phyloP scores from a whole-genome alignment of 495 filamentous ascomycete genomes.

The Hyaloscypha bicolor region DNA sequence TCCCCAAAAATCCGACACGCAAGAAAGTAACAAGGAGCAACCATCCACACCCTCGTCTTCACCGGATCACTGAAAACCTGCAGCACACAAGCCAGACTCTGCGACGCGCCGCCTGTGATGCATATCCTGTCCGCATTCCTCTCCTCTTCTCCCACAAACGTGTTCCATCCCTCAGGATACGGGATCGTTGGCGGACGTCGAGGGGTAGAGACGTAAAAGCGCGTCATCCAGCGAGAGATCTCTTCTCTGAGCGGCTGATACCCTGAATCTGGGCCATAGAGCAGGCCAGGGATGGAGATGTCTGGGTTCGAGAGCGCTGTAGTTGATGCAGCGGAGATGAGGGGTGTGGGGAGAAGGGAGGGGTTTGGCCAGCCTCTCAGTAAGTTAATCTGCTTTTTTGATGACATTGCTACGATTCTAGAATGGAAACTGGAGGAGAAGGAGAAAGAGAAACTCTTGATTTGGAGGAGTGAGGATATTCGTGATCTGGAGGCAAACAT shows the following conservation, averaged over 20 bases:
- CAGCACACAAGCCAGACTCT: slow-evolving; percentile 73
- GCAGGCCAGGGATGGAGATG: slow-evolving; percentile 59
- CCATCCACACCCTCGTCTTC: slow-evolving; percentile 79
- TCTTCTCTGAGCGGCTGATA: slow-evolving; percentile 64
- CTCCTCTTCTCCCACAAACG: slow-evolving; percentile 26
- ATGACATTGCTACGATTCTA: too few species aligned
- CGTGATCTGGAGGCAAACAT: background rate
- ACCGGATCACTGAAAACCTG: slow-evolving; percentile 75
- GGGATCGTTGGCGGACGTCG: background rate
- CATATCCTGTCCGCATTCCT: slow-evolving; percentile 60
- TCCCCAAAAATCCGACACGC: slow-evolving; percentile 81
- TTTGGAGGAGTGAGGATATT: too few species aligned
- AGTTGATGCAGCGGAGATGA: slow-evolving; percentile 57
- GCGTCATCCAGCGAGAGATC: slow-evolving; percentile 69
- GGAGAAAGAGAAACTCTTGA: background rate
- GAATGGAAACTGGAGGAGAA: background rate
- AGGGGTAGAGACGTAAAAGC: slow-evolving; percentile 53
- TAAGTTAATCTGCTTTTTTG: slow-evolving; percentile 57
- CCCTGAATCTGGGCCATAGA: slow-evolving; percentile 80
- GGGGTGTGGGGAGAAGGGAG: slow-evolving; percentile 63
- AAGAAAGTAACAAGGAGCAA: slow-evolving; percentile 79
- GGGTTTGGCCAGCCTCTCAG: slow-evolving; percentile 73
- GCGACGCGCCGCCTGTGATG: slow-evolving; percentile 79
- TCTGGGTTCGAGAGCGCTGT: slow-evolving; percentile 58
- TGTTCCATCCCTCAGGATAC: too few species aligned